Base-by-base conservation (phyloP, 1,139 yeast genomes). In the Debaryomyces subglobosus region DNA sequence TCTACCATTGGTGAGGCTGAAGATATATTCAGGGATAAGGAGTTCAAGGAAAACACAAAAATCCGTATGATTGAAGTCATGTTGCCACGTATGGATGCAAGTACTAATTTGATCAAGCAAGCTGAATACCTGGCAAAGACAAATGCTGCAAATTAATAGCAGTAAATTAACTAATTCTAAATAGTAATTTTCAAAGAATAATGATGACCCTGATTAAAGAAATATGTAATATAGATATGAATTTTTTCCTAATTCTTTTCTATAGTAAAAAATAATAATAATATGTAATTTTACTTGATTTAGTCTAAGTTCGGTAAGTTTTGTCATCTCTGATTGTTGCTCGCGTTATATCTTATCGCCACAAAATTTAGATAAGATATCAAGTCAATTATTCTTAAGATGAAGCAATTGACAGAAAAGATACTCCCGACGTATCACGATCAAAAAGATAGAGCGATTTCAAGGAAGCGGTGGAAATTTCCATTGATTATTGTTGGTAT, bases 81-180 rank as follows among this genome's bases (percentile, higher is more conserved):
- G 84, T 77, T 89, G 63, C 89, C 86, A 53, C 82, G 78, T 63
- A 78, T 88, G 84, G 96, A 89, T 71, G 96, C 96, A 50, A 95
- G 96, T 54, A 72, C 71, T 49, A 81, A 83, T 65, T 82, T 89
- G 73, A 74, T 71, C 21, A 65, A 65, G 15, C 95, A 87, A 74
- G 96, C 94, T 46, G 81, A 86, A 70, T 75, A 87, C 65, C 83
- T 95, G 41, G 94, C 89, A 57, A 71, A 79, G 62, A 78, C 38
- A 10, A 35, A 35, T 35, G 38, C 38, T 35, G 25, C 38, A 35
- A 35, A 35, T 82, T 56, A 89, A 89, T 16, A 21, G 42, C 1
- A 37, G 27, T 16, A 29, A 10, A n/a, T 25, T 12, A 7, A 15
- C 16, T 18, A 32, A 18, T 4, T 15, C 4, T n/a, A 2, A 5